Conservation (phyloP, 1,284 basidiomycete species). For the Filobasidium uniguttulatum region DNA sequence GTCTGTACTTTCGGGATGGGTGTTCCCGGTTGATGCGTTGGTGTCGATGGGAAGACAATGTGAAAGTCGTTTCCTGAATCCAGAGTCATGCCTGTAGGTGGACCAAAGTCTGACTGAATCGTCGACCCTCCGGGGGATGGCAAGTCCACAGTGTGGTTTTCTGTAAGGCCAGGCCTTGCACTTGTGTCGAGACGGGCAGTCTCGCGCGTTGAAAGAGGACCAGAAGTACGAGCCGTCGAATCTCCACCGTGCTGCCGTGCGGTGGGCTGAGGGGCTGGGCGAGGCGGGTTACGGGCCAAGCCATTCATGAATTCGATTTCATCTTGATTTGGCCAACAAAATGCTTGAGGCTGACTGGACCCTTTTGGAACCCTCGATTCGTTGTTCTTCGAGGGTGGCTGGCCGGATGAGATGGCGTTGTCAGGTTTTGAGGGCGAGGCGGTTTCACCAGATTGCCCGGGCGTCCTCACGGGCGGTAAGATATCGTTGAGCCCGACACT, state of each 20-base stretch:
- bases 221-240: no score
- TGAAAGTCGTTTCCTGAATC: not conserved
- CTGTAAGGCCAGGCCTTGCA: not conserved
- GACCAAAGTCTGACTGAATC: not conserved
- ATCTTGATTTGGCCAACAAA: not conserved
- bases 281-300: no score
- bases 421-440: no score
- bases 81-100: not conserved
- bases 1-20: not conserved
- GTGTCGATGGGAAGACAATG: constrained; percentile 6
- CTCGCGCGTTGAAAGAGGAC: no score
- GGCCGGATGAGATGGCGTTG: no score
- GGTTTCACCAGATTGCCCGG: no score
- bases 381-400: no score
- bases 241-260: no score
- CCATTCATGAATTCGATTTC: not conserved
- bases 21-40: constrained; percentile 3
- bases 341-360: not conserved
- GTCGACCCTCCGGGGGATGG: not conserved
- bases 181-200: not conserved
- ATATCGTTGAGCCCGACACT: no score
- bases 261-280: no score
- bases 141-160: not conserved
- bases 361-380: not conserved
- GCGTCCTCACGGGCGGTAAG: no score